Evolutionary conservation across 306 rosid species (phyloP), one percentile per base, ranked within the genome.

Genomic region (Cucumis hystrix): DNA sequence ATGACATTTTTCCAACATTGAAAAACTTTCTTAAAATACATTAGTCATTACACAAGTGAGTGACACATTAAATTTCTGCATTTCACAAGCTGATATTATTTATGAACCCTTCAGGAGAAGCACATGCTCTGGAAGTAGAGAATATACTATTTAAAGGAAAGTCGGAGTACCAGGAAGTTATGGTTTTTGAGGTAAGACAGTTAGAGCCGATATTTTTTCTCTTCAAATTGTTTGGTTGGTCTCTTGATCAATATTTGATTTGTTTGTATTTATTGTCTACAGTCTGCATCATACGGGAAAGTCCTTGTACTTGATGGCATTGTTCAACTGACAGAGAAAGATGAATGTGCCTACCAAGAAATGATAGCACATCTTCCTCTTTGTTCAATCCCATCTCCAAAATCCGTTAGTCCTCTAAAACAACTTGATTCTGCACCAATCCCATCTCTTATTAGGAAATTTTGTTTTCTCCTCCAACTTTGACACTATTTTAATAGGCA

Each of bases 291-390:
- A 1, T 95, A 92, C 70, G 99, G 99, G 74, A 95, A 92, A 82
- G 97, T 92, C 68, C 99, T 95, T 68, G 99, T 91, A 64, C 99
- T 95, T 80, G 99, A 95, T 86, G 99, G 98, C 77, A 92, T 95
- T 82, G 89, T 95, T 82, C 99, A 95, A 82, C 86, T 95, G 83
- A 95, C 93, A 51, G 98, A 95, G 89, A 92, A 86, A 83, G 99
- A 95, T 78, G 99, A 95, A 90, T 95, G 97, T 58, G 97, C 97
- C 63, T 95, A 95, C 87, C 99, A 95, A 91, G 99, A 95, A 86
- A 95, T 95, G 99, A 95, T 95, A 65, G 83, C 96, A 49, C 99
- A 90, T 85, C 97, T 95, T 66, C 99, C 99, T 65, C 99, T 95
- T 57, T 95, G 99, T 81, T 95, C 99, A 10, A 91, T 95, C 86